A percentile compares a stretch with the other conserved stretches of the same genome.
phyloP scores from a whole-genome alignment of 2,329 filamentous ascomycete species.

The Madurella fahalii region DNA sequence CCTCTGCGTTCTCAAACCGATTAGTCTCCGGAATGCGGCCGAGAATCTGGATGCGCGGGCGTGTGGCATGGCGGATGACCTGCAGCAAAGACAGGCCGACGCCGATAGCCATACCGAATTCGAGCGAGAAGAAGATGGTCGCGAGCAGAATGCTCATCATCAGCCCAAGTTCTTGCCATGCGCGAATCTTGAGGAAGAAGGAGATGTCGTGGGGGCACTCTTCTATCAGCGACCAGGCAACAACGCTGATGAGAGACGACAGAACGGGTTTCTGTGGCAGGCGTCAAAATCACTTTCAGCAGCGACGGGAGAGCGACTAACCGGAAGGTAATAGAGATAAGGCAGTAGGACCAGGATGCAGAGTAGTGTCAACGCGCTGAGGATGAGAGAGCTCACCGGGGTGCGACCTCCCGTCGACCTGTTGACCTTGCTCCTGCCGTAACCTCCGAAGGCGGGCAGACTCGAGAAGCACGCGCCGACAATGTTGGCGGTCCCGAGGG shows the following conservation, averaged over 20 bases:
- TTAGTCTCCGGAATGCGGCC: slow-evolving; percentile 56
- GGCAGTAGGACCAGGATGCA: slow-evolving; percentile 80
- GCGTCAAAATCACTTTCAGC: slow-evolving; percentile 4
- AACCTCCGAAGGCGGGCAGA: slow-evolving; percentile 90
- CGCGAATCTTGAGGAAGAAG: slow-evolving; percentile 83
- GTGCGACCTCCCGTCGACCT: slow-evolving; percentile 85
- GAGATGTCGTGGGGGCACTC: slow-evolving; percentile 88
- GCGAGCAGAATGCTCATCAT: slow-evolving; percentile 88
- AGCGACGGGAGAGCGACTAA: slow-evolving; percentile 45
- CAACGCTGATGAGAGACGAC: slow-evolving; percentile 89
- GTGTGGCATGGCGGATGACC: slow-evolving; percentile 84
- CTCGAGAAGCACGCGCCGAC: slow-evolving; percentile 88
- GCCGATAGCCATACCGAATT: slow-evolving; percentile 88
- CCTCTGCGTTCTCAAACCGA: slow-evolving; percentile 30
- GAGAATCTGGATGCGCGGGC: slow-evolving; percentile 92
- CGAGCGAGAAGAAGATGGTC: slow-evolving; percentile 93
- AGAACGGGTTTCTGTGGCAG: slow-evolving; percentile 76
- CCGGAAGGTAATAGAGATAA: slow-evolving; percentile 93
- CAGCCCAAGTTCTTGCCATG: slow-evolving; percentile 78
- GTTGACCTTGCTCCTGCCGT: slow-evolving; percentile 94
- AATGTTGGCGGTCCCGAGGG: slow-evolving; percentile 86
- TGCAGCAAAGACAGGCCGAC: slow-evolving; percentile 86
- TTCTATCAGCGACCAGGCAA: slow-evolving; percentile 91
- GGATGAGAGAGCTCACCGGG: slow-evolving; percentile 86
- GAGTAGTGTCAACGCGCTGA: slow-evolving; percentile 77